These are phyloP conservation scores for Candida tropicalis DNA, from an alignment of 1,139 yeast species.

Conservation along the genomic window DNA sequence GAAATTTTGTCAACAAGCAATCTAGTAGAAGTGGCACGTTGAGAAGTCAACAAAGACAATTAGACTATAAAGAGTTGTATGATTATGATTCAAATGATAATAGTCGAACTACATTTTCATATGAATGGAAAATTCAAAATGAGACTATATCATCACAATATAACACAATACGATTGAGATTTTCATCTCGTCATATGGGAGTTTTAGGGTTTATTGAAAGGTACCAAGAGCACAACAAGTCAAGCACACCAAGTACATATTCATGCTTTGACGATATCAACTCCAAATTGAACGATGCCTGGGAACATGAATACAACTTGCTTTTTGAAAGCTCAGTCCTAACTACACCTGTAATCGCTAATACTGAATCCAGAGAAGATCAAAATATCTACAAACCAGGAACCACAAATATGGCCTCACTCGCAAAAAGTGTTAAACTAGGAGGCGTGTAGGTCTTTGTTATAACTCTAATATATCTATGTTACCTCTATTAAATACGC, in stretches of 20 bases:
- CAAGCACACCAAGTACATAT: neutral
- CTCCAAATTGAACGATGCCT: slow-evolving; percentile 13
- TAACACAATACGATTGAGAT: slow-evolving; percentile 40
- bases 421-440: slow-evolving; percentile 13
- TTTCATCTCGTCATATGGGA: slow-evolving; percentile 25
- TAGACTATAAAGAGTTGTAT: slow-evolving; percentile 38
- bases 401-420: slow-evolving; percentile 10
- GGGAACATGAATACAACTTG: slow-evolving; percentile 17
- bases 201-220: slow-evolving; percentile 23
- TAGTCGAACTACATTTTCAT: slow-evolving; percentile 12
- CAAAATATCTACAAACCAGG: neutral
- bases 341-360: slow-evolving; percentile 2
- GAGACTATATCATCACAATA: slow-evolving; percentile 42
- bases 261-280: slow-evolving; percentile 17
- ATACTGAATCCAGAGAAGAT: slow-evolving; percentile 8
- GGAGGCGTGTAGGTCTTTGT: neutral
- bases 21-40: slow-evolving; percentile 17
- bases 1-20: slow-evolving; percentile 29
- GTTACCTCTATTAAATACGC: too few species aligned
- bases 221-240: slow-evolving; percentile 5
- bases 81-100: slow-evolving; percentile 18
- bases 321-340: slow-evolving; percentile 1
- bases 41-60: slow-evolving; percentile 39
- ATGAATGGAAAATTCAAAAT: slow-evolving; percentile 37
- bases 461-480: too few species aligned